Percentiles rank a stretch among this genome's conserved stretches.
Evolutionary conservation across 2,329 filamentous ascomycete species (phyloP).

Genomic region (Epicoccum sorghinum): DNA sequence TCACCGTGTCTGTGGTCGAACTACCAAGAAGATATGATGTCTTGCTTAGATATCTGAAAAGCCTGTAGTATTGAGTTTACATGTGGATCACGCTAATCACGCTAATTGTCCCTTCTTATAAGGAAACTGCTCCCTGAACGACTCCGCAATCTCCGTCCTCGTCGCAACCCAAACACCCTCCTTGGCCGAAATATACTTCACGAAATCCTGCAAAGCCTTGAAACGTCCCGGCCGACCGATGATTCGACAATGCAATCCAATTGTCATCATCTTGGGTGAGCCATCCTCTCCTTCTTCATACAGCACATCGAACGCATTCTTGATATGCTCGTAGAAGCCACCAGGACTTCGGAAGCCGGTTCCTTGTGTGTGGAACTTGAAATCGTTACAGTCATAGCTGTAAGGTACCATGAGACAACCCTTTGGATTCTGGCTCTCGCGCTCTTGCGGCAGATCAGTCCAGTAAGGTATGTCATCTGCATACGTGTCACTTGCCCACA

Average conservation of each 20-base stretch:
- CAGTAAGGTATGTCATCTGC: slow-evolving; percentile 64
- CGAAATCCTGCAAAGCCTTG: slow-evolving; percentile 58
- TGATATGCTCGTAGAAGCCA: slow-evolving; percentile 52
- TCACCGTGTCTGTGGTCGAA: no score
- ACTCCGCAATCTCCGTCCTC: slow-evolving; percentile 59
- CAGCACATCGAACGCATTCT: slow-evolving; percentile 60
- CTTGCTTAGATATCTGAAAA: no score
- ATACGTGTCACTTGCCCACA: slow-evolving; percentile 60
- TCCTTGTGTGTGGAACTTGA: slow-evolving; percentile 53
- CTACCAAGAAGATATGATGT: no score
- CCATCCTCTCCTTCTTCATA: slow-evolving; percentile 57
- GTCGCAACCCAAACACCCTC: slow-evolving; percentile 63
- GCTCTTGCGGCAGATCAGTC: slow-evolving; percentile 59
- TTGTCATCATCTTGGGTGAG: slow-evolving; percentile 59
- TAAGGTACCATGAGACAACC: slow-evolving; percentile 63
- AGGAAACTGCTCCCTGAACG: slow-evolving; percentile 56
- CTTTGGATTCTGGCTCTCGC: slow-evolving; percentile 48
- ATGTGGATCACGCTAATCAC: slow-evolving; percentile 3
- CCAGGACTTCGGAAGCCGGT: slow-evolving; percentile 54
- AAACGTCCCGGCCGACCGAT: slow-evolving; percentile 60
- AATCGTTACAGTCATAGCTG: slow-evolving; percentile 61
- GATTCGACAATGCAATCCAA: slow-evolving; percentile 60
- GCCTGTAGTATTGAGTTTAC: no score
- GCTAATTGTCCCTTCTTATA: slow-evolving; percentile 53
- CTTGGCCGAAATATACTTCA: slow-evolving; percentile 60